Evolutionary conservation across 192 early-diverging fungal genomes (phyloP).

Genomic region (Entomortierella lignicola): DNA sequence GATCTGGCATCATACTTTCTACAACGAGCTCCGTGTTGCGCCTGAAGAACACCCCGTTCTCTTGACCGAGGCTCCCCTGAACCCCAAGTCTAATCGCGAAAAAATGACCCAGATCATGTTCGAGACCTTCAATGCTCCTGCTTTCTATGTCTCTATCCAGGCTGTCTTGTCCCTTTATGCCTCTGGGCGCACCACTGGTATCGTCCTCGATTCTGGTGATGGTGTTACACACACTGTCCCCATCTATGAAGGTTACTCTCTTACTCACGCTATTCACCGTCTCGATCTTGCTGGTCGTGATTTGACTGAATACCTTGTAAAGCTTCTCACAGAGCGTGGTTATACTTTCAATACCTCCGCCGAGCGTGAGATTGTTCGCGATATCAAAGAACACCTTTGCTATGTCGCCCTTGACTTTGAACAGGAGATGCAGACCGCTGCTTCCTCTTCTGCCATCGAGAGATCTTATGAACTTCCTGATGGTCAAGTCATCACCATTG

Average conservation of each 20-base stretch:
- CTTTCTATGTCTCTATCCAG: conserved; percentile 97
- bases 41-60: conserved; percentile 98
- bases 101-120: conserved; percentile 99
- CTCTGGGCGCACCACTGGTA: conserved; percentile 98
- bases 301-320: conserved; percentile 95
- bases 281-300: conserved; percentile 98
- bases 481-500: conserved; percentile 97
- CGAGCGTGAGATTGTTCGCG: conserved; percentile 98
- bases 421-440: conserved; percentile 97
- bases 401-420: conserved; percentile 99
- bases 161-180: conserved; percentile 97
- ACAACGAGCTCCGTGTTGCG: conserved; percentile 98
- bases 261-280: conserved; percentile 97
- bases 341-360: conserved; percentile 96
- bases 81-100: conserved; percentile 99
- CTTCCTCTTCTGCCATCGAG: conserved; percentile 91
- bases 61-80: conserved; percentile 96
- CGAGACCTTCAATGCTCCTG: conserved; percentile 97
- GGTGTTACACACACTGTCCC: conserved; percentile 98
- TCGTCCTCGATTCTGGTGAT: conserved; percentile 98
- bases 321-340: conserved; percentile 95
- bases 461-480: conserved; percentile 98
- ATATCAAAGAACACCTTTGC: conserved; percentile 99
- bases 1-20: conserved; percentile 98
- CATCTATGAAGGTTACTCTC: conserved; percentile 97